Evolutionary conservation across 495 filamentous ascomycete genomes (phyloP).

Genomic region (Lasiosphaeria ovina): DNA sequence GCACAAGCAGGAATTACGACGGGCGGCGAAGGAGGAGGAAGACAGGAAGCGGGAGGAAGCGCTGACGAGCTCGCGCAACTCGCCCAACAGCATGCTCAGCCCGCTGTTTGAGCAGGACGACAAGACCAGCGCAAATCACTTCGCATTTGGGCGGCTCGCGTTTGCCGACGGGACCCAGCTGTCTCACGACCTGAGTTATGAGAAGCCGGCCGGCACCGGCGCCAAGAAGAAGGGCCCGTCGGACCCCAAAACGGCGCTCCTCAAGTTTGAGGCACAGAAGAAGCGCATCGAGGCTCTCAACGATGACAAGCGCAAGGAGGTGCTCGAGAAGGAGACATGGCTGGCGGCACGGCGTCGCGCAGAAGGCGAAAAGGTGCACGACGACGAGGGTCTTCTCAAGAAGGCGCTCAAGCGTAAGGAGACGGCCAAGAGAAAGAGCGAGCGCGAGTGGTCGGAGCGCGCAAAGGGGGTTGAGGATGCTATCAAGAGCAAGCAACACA

Average conservation of each 20-base stretch:
- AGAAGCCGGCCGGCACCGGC: constrained; percentile 48
- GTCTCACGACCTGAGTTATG: constrained; percentile 60
- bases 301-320: constrained; percentile 72
- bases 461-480: constrained; percentile 70
- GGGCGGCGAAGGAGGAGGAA: constrained; percentile 73
- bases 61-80: constrained; percentile 60
- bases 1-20: constrained; percentile 78
- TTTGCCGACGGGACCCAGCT: constrained; percentile 81
- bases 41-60: constrained; percentile 65
- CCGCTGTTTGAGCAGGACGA: constrained; percentile 63
- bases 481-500: constrained; percentile 77
- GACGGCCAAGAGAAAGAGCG: constrained; percentile 82
- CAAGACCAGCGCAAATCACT: constrained; percentile 55
- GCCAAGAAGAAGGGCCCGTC: constrained; percentile 70
- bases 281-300: constrained; percentile 66
- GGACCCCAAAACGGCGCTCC: constrained; percentile 73
- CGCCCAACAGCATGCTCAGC: constrained; percentile 57
- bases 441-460: constrained; percentile 84
- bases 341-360: constrained; percentile 85
- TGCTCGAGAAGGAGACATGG: constrained; percentile 93
- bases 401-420: constrained; percentile 94
- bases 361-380: constrained; percentile 85
- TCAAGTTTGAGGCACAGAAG: constrained; percentile 69
- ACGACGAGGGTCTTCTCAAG: constrained; percentile 85
- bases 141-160: constrained; percentile 81